These are phyloP conservation scores for Penicillium sp. DNA, from an alignment of 2,329 filamentous ascomycete genomes.

Conservation along the genomic window DNA sequence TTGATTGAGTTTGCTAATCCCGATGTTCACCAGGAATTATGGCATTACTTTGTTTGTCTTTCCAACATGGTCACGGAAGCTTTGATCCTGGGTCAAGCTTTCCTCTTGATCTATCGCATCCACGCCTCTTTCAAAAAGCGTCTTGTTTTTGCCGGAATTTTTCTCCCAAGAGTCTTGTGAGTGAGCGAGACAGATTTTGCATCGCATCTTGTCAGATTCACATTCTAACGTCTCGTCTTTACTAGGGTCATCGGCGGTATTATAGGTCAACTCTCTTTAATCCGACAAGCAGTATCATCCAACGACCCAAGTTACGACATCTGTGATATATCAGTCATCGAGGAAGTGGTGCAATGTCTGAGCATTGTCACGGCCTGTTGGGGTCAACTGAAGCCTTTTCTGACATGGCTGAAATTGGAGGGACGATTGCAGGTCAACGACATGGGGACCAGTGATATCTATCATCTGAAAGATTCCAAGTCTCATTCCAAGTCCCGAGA, in stretches of 20 bases:
- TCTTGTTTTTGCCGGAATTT: constrained; percentile 21
- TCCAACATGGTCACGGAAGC: constrained; percentile 26
- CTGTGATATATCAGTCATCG: constrained; percentile 20
- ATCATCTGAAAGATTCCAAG: constrained; percentile 5
- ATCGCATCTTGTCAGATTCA: not conserved
- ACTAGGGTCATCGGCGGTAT: constrained; percentile 16
- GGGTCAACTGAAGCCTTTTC: constrained; percentile 23
- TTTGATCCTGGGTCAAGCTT: constrained; percentile 22
- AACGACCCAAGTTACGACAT: constrained; percentile 20
- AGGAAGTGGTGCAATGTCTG: constrained; percentile 21
- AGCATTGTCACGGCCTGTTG: constrained; percentile 29
- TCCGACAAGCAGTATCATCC: constrained; percentile 8
- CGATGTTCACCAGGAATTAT: constrained; percentile 8
- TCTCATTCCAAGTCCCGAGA: constrained; percentile 1
- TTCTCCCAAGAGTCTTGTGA: constrained; percentile 23
- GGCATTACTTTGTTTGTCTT: constrained; percentile 19
- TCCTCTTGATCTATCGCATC: constrained; percentile 21
- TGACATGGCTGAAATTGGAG: constrained; percentile 20
- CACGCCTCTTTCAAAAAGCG: constrained; percentile 22
- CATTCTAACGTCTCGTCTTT: not conserved
- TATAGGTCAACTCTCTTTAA: constrained; percentile 16
- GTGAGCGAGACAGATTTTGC: not conserved
- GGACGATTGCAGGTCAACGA: constrained; percentile 4
- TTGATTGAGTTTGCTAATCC: not conserved
- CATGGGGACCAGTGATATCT: constrained; percentile 8